Evolutionary conservation across 2,329 filamentous ascomycete genomes (phyloP).

Genomic region (Helotiales sp.): DNA sequence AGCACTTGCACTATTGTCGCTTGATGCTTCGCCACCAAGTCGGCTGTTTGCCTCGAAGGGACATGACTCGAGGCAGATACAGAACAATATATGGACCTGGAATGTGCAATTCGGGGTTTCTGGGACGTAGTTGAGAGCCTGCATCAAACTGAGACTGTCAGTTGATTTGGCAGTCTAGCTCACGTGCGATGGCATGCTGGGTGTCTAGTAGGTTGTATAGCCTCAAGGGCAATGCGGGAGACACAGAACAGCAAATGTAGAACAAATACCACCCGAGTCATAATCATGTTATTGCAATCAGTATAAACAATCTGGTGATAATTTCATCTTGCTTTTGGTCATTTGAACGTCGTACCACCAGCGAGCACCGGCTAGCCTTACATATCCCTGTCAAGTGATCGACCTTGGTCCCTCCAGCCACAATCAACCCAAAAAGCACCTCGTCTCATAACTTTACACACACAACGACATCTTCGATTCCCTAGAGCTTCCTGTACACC

Average conservation of each 20-base stretch:
- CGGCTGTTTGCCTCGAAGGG: too few relatives aligned
- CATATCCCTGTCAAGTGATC: slow-evolving; percentile 6
- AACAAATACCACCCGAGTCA: too few relatives aligned
- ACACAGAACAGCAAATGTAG: too few relatives aligned
- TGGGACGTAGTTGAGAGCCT: background rate
- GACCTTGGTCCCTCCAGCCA: background rate
- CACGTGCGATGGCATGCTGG: background rate
- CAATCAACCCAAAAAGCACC: background rate
- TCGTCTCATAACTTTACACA: background rate
- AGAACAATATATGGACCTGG: background rate
- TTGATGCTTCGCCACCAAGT: too few relatives aligned
- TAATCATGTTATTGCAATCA: too few relatives aligned
- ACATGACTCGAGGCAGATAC: background rate
- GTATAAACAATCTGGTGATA: too few relatives aligned
- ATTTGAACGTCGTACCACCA: background rate
- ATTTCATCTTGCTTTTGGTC: background rate
- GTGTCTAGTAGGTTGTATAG: too few relatives aligned
- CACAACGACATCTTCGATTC: background rate
- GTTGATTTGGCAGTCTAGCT: background rate
- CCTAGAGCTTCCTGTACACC: background rate
- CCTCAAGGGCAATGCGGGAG: too few relatives aligned
- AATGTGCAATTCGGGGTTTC: background rate
- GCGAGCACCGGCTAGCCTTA: background rate
- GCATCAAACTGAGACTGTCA: background rate
- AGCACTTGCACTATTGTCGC: too few relatives aligned